phyloP scores from a whole-genome alignment of 176 grass and related monocot genomes.

The Triticum urartu region DNA sequence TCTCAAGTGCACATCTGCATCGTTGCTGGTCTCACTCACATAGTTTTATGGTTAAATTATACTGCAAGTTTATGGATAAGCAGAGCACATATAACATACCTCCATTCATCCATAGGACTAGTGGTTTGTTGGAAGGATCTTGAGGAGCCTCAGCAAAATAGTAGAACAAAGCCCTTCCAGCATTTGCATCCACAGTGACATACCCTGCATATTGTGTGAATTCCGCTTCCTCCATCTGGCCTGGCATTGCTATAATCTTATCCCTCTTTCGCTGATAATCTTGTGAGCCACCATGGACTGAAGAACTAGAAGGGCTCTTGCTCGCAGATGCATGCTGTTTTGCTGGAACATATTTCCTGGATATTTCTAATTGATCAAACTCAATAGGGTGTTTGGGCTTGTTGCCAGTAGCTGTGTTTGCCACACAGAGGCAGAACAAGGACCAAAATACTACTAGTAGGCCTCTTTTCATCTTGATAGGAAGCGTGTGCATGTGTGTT shows the following conservation, averaged over 20 bases:
- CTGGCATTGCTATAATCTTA: constrained; percentile 54
- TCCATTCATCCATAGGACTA: constrained; percentile 85
- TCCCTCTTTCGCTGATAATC: constrained; percentile 33
- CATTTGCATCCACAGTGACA: constrained; percentile 54
- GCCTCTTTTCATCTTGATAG: constrained; percentile 52
- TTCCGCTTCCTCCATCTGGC: constrained; percentile 35
- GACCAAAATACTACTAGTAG: constrained; percentile 47
- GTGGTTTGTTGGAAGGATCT: constrained; percentile 44
- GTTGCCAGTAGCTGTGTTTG: constrained; percentile 24
- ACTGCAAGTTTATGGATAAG: not conserved
- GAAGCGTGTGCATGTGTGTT: constrained; percentile 45
- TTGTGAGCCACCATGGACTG: constrained; percentile 1
- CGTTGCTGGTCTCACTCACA: not conserved
- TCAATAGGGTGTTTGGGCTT: constrained; percentile 35
- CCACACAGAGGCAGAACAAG: constrained; percentile 42
- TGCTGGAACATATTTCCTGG: constrained; percentile 25
- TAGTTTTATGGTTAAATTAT: not conserved
- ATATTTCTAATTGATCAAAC: constrained; percentile 31
- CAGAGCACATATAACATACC: constrained; percentile 25
- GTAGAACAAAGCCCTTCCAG: constrained; percentile 71
- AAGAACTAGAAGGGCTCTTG: constrained; percentile 14
- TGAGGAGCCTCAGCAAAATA: constrained; percentile 65
- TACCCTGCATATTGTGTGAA: constrained; percentile 72
- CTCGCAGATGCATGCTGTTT: constrained; percentile 12
- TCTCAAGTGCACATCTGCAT: constrained; percentile 2